These are phyloP conservation scores for Dipsacomyces acuminosporus DNA, from an alignment of 371 early-diverging fungal species.

Conservation along the genomic window DNA sequence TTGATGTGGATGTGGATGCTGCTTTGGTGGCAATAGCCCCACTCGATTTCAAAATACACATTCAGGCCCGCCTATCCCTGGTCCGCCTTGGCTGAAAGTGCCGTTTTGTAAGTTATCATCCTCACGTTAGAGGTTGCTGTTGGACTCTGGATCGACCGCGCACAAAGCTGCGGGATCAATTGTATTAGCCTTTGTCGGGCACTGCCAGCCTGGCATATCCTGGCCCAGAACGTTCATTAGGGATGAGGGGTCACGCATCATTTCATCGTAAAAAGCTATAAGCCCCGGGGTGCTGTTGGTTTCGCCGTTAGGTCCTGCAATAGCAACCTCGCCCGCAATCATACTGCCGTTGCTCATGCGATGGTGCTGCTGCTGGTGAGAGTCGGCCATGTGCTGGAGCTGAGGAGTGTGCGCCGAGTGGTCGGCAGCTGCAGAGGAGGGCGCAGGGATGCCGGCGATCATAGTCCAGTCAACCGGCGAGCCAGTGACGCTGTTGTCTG, in stretches of 20 bases:
- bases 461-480: slow-evolving; percentile 40
- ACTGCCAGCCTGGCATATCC: slow-evolving; percentile 44
- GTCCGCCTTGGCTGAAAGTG: too few species aligned
- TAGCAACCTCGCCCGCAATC: neutral
- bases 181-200: slow-evolving; percentile 42
- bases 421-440: slow-evolving; percentile 10
- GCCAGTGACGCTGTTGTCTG: slow-evolving; percentile 13
- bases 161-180: slow-evolving; percentile 46
- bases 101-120: too few species aligned
- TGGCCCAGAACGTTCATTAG: slow-evolving; percentile 43
- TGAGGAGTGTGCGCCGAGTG: slow-evolving; percentile 15
- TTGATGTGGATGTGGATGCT: too few species aligned
- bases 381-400: slow-evolving; percentile 25
- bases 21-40: too few species aligned
- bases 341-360: slow-evolving; percentile 11
- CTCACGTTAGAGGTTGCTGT: too few species aligned
- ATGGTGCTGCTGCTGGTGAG: too few species aligned
- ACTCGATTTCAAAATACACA: too few species aligned
- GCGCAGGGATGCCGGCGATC: slow-evolving; percentile 34
- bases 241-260: slow-evolving; percentile 42
- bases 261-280: slow-evolving; percentile 40
- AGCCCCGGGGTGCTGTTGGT: slow-evolving; percentile 20
- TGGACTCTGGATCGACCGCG: slow-evolving; percentile 46
- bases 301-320: neutral
- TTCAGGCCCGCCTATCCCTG: too few species aligned